Evolutionary conservation across 805 yeast genomes (phyloP).

Genomic region (Saturnispora ahearnii): DNA sequence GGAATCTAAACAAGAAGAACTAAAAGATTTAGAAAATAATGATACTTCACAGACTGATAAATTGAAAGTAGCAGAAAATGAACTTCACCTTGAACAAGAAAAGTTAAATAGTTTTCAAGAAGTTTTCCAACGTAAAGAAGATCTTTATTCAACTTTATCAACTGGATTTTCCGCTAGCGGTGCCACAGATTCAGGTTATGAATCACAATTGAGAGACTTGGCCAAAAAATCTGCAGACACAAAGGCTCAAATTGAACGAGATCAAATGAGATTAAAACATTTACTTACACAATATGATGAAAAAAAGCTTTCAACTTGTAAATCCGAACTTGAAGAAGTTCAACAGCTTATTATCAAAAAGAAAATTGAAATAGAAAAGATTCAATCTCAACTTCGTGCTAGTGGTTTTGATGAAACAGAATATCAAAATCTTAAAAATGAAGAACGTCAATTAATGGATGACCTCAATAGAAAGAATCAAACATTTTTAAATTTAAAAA

Average conservation of each 20-base stretch:
- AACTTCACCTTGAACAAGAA: slow-evolving; percentile 36
- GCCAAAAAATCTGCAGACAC: slow-evolving; percentile 47
- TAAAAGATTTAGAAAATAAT: slow-evolving; percentile 13
- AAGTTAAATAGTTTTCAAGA: slow-evolving; percentile 38
- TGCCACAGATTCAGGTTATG: slow-evolving; percentile 66
- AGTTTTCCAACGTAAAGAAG: slow-evolving; percentile 54
- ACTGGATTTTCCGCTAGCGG: slow-evolving; percentile 89
- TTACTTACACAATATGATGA: slow-evolving; percentile 39
- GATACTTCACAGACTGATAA: slow-evolving; percentile 15
- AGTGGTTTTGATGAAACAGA: slow-evolving; percentile 50
- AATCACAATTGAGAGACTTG: slow-evolving; percentile 57
- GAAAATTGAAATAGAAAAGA: slow-evolving; percentile 28
- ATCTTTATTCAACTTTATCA: slow-evolving; percentile 67
- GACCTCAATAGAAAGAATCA: slow-evolving; percentile 36
- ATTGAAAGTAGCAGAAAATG: slow-evolving; percentile 35
- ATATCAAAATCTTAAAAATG: slow-evolving; percentile 35
- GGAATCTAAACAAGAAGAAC: slow-evolving; percentile 7
- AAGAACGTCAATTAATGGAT: slow-evolving; percentile 36
- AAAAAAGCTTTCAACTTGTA: slow-evolving; percentile 34
- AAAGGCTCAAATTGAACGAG: slow-evolving; percentile 48
- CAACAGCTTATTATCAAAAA: slow-evolving; percentile 37
- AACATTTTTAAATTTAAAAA: slow-evolving; percentile 46
- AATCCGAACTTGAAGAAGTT: slow-evolving; percentile 45
- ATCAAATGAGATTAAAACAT: slow-evolving; percentile 49
- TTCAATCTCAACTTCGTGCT: slow-evolving; percentile 36